Evolutionary conservation across 2,329 filamentous ascomycete species (phyloP).

Genomic region (Aspergillus puulaauensis): DNA sequence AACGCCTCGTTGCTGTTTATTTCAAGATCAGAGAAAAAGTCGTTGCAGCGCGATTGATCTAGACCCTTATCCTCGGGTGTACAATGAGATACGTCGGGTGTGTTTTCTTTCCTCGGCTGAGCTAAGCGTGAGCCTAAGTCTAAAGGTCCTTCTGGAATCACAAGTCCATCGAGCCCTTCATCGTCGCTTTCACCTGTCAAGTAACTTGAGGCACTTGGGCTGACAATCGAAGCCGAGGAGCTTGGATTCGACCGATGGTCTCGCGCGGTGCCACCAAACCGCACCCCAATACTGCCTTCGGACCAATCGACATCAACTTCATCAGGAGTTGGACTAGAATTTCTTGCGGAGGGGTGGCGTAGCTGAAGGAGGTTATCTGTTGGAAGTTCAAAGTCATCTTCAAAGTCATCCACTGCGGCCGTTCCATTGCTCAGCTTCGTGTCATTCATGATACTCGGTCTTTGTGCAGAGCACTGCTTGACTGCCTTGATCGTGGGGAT

Average conservation of each 20-base stretch:
- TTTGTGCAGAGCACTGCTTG: conserved; percentile 56
- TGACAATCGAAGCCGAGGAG: conserved; percentile 84
- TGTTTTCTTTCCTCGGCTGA: conserved; percentile 60
- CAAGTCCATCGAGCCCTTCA: conserved; percentile 84
- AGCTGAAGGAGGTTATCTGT: conserved; percentile 65
- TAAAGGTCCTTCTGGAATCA: conserved; percentile 79
- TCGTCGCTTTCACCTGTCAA: conserved; percentile 92
- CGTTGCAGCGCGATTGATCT: conserved; percentile 54
- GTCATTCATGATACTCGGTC: conserved; percentile 52
- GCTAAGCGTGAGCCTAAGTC: conserved; percentile 78
- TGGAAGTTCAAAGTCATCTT: conserved; percentile 71
- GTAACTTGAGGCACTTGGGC: conserved; percentile 88
- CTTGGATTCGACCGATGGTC: conserved; percentile 78
- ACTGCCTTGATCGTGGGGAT: conserved; percentile 67
- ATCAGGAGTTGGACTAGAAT: conserved; percentile 62
- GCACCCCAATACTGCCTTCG: conserved; percentile 87
- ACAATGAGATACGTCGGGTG: conserved; percentile 31
- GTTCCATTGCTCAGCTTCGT: conserved; percentile 49
- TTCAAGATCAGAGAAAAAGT: conserved; percentile 84
- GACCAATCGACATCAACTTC: conserved; percentile 85
- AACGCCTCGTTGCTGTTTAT: conserved; percentile 82
- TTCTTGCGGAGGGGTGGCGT: conserved; percentile 62
- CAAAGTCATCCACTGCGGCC: conserved; percentile 64
- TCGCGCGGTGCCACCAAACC: conserved; percentile 81
- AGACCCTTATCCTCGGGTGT: conserved; percentile 20